Base-by-base conservation (phyloP, 2,329 filamentous ascomycete genomes). In the Magnaporthiopsis rhizophila region DNA sequence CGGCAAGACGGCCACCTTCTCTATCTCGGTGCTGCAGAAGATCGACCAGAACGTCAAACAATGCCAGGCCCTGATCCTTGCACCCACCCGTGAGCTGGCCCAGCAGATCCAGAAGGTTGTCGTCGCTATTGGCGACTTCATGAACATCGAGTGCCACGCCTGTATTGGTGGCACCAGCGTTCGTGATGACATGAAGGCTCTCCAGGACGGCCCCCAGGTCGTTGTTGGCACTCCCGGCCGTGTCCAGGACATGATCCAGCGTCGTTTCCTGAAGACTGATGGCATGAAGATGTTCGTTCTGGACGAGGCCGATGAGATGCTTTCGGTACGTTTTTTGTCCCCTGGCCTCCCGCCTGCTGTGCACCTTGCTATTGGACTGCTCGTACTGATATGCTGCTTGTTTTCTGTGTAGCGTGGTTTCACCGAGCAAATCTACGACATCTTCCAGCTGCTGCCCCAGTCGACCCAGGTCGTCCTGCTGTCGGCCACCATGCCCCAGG, bases 91-190 rank as follows among this genome's bases (percentile, higher is more conserved):
- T 74, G 95, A 99, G 84, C 83, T 99, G 69, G 95, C 95, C 59
- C 97, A 94, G 34, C 95, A 99, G 79, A 99, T 99, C 69, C 95
- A 99, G 79, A 97, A 92, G 50, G 95, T 99, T 66, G 90, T 99
- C 71, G 96, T 98, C 88, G 95, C 95, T n/a, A 86, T 99, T n/a
- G 95, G 95, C 69, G 95, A 99, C 78, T 99, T 97, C 83, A 98
- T 99, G 95, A 97, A 97, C 74, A 92, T 99, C 3, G 93, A 99
- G 79, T 99, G 95, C 80, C 95, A 99, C 73, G 94, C 95, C 66
- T 99, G 95, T 78, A 98, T 99, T 72, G 95, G 95, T 70, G 95
- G 95, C 66, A 99, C 95, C 69, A 98, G 97, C 74, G 93, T 99
- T 53, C 92, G 95, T 71, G 95, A 98, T 75, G 95, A 99, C 74